Evolutionary conservation across 768 basidiomycete genomes (phyloP).

Genomic region (Tricholoma hemisulphureum): DNA sequence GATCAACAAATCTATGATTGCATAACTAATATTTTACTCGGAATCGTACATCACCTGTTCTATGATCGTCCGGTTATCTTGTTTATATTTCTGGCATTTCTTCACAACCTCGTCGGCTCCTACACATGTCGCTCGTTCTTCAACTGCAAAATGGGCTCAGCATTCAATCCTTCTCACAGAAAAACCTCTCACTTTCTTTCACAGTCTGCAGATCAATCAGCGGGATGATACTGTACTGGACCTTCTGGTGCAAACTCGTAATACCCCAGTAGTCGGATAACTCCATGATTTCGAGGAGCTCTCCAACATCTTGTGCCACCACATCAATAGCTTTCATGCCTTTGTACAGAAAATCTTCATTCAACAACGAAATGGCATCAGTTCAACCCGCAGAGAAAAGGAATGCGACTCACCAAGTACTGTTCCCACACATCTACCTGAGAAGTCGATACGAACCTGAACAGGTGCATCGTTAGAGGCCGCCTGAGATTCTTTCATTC

Average conservation of each 20-base stretch:
- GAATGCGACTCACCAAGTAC: conserved; percentile 27
- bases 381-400: neutral
- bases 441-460: conserved; percentile 8
- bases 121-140: conserved; percentile 14
- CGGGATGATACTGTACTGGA: conserved; percentile 26
- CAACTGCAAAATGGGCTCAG: conserved; percentile 21
- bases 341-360: conserved; percentile 34
- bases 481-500: conserved; percentile 19
- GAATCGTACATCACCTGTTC: too few relatives aligned
- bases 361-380: neutral
- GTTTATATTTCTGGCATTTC: conserved; percentile 27
- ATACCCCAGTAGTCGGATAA: conserved; percentile 29
- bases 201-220: neutral
- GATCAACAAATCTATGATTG: neutral
- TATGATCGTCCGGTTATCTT: conserved; percentile 24
- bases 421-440: conserved; percentile 20
- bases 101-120: conserved; percentile 20
- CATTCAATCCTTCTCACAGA: neutral
- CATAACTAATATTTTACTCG: too few relatives aligned
- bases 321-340: conserved; percentile 12
- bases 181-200: neutral
- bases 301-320: conserved; percentile 3
- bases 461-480: conserved; percentile 11
- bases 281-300: conserved; percentile 27
- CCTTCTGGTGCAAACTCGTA: conserved; percentile 19